These are phyloP conservation scores for Cercospora sesami DNA, from an alignment of 2,329 filamentous ascomycete species.

Conservation along the genomic window DNA sequence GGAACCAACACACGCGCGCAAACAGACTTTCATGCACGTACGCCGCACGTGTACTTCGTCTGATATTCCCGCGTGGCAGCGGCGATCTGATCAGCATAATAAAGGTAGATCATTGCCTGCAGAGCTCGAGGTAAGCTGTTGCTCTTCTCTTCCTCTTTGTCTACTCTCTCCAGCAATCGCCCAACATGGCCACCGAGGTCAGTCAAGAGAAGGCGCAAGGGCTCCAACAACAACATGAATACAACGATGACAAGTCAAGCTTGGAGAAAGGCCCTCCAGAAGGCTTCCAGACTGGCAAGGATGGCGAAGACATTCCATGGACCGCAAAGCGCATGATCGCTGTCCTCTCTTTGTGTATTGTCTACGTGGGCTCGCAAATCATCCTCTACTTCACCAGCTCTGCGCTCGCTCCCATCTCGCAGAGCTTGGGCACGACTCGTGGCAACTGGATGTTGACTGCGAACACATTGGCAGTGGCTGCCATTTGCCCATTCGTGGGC, in stretches of 20 bases:
- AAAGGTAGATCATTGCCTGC: conserved; percentile 6
- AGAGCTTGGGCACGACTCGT: conserved; percentile 20
- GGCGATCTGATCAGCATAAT: conserved; percentile 17
- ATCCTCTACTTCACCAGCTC: conserved; percentile 31
- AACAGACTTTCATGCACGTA: conserved; percentile 5
- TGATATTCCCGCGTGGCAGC: conserved; percentile 21
- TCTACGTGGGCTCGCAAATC: conserved; percentile 30
- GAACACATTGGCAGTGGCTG: conserved; percentile 30
- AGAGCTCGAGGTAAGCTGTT: conserved; percentile 12
- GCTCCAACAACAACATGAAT: conserved; percentile 8
- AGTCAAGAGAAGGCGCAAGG: conserved; percentile 14
- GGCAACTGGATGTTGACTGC: conserved; percentile 31
- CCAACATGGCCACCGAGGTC: conserved; percentile 11
- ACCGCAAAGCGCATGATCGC: conserved; percentile 28
- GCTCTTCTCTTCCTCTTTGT: conserved; percentile 1
- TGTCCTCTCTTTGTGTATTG: conserved; percentile 26
- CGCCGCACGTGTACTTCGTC: conserved; percentile 12
- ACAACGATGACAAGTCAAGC: conserved; percentile 19
- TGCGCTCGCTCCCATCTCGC: conserved; percentile 19
- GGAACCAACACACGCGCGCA: conserved; percentile 1
- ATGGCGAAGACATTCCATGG: conserved; percentile 26
- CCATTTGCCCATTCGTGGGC: conserved; percentile 30
- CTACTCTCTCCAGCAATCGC: not conserved
- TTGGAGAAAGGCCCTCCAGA: conserved; percentile 22
- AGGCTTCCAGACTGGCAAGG: conserved; percentile 19